Evolutionary conservation across 345 rosid species (phyloP), one percentile per base, ranked within the genome.

Genomic region (Noccaea bulbosa): DNA sequence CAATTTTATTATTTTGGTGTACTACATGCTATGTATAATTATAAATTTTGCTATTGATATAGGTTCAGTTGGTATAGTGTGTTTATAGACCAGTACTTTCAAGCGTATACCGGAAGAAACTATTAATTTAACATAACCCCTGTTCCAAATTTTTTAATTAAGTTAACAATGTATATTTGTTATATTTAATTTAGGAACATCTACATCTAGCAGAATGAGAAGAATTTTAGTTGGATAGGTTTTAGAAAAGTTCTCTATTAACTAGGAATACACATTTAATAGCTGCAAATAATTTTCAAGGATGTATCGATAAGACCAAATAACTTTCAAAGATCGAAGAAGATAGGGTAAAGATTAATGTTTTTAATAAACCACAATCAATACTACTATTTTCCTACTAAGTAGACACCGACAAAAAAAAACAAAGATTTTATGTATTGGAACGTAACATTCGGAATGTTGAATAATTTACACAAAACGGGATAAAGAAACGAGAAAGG

Each of bases 271-370:
- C 20, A 53, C 44, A 33, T 53, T 14, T 47, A 59, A 37, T 27
- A 65, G 17, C 59, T 64, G 45, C 65, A 56, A 34, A 53, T 47
- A 55, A 15, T 65, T 38, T 55, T 65, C 59, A 56, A 65, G n/a
- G 50, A 49, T 17, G 16, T 5, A 64, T 72, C 45, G 71, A 72
- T 56, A 65, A 56, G 71, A 56, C 56, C 71, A 73, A 56, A 49
- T 47, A 73, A 56, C 51, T 47, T 64, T 73, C 65, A 56, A 72
- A 53, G 76, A 72, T 53, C 7, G 63, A 49, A 14, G 75, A 39
- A 52, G 70, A 39, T 38, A 38, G 49, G 40, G 24, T 32, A 8
- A 6, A 53, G 14, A 11, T 44, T 7, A 35, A 65, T 35, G 55
- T 35, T 34, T 71, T 51, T 8, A 24, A 54, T 38, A 38, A 34